Conservation (phyloP, 768 basidiomycete genomes). For the Rubroboletus pulcherrimus region DNA sequence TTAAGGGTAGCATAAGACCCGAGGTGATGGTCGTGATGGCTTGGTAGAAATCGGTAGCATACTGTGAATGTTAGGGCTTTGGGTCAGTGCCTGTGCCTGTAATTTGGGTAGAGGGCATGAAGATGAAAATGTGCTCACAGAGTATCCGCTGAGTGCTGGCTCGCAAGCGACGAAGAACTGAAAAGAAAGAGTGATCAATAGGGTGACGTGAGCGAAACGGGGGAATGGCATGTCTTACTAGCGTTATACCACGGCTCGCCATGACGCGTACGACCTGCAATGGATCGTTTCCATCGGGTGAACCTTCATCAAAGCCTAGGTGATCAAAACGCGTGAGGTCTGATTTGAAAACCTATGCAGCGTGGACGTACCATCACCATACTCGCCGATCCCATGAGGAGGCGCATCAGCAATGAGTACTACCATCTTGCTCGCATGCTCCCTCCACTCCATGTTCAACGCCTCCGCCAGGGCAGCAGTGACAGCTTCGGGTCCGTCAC, state of each 20-base stretch:
- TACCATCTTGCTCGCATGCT: constrained; percentile 87
- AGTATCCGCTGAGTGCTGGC: constrained; percentile 90
- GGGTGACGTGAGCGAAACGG: background rate
- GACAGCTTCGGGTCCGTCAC: constrained; percentile 96
- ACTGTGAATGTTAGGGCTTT: constrained; percentile 41
- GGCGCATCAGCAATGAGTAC: constrained; percentile 97
- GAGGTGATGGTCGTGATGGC: constrained; percentile 91
- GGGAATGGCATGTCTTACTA: constrained; percentile 48
- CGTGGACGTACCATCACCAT: constrained; percentile 75
- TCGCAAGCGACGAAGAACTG: constrained; percentile 99
- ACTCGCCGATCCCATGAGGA: constrained; percentile 95
- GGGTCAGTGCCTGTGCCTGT: constrained; percentile 2
- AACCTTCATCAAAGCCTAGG: constrained; percentile 87
- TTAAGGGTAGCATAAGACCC: constrained; percentile 93
- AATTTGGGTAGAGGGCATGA: constrained; percentile 15
- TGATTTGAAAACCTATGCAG: background rate
- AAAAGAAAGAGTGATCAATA: constrained; percentile 3
- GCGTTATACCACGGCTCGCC: constrained; percentile 86
- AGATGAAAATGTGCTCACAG: constrained; percentile 43
- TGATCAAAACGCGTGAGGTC: constrained; percentile 10
- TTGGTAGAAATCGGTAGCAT: constrained; percentile 92
- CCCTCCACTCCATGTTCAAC: constrained; percentile 87
- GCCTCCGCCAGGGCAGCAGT: constrained; percentile 90
- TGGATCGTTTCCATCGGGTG: constrained; percentile 92
- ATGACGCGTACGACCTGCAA: constrained; percentile 81